A percentile compares a stretch with the other conserved stretches of the same genome.
These are phyloP conservation scores for Umbelopsis isabellina DNA, from an alignment of 192 early-diverging fungal species.

Conservation along the genomic window DNA sequence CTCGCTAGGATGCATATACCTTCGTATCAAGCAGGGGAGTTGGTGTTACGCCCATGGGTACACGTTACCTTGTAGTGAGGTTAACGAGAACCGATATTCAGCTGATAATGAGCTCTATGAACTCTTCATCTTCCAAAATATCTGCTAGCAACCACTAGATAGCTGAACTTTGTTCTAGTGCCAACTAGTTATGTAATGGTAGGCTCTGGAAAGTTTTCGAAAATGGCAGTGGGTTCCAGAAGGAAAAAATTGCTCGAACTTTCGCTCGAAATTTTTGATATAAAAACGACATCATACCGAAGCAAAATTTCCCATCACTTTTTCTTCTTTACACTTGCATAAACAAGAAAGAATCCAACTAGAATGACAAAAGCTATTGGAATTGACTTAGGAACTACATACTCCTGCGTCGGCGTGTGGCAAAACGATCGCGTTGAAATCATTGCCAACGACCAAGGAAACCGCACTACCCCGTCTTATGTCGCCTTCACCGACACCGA, in stretches of 20 bases:
- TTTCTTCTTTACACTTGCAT: neutral
- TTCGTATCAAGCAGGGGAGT: no score
- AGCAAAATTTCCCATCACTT: slow-evolving; percentile 10
- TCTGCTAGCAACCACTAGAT: neutral
- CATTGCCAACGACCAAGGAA: slow-evolving; percentile 99
- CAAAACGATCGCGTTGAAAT: slow-evolving; percentile 83
- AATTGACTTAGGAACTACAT: slow-evolving; percentile 98
- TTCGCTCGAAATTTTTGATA: slow-evolving; percentile 6
- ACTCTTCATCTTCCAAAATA: neutral
- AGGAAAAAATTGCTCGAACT: slow-evolving; percentile 9
- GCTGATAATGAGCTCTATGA: no score
- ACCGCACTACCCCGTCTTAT: slow-evolving; percentile 98
- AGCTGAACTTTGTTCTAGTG: neutral
- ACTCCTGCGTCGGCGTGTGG: slow-evolving; percentile 88
- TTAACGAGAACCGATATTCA: no score
- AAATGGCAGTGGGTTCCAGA: slow-evolving; percentile 6
- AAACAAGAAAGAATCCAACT: neutral
- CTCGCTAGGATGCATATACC: no score
- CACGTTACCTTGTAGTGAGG: no score
- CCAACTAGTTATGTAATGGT: neutral
- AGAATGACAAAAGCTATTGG: slow-evolving; percentile 70
- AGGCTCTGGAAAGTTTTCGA: neutral
- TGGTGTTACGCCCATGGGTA: no score
- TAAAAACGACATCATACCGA: slow-evolving; percentile 13
- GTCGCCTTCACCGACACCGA: slow-evolving; percentile 95